Base-by-base conservation (phyloP, 441 rosid genomes). In the Euphorbia corollata region DNA sequence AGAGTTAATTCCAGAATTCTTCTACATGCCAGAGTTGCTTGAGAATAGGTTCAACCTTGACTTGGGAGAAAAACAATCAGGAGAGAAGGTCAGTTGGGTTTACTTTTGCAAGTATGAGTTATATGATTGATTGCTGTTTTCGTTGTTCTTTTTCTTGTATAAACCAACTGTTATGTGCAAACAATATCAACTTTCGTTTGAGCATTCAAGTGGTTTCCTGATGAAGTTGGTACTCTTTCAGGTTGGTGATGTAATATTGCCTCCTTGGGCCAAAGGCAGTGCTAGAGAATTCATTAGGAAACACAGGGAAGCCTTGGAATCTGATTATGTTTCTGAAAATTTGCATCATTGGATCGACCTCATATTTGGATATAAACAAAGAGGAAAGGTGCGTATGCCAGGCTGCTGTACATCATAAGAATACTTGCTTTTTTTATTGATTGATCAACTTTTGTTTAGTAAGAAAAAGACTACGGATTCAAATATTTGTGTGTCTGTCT, bases 311-410 rank as follows among this genome's bases (percentile, higher is more conserved):
- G 99, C 99, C 3, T 85, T 92, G 81, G 99, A 96, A 80, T 92
- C 92, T 24, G 95, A 91, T 76, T 91, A 82, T 79, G 96, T 91
- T 70, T 96, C 99, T 39, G 98, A 92, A 81, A 92, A 91, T 84
- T 81, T 96, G 81, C 98, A 96, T 83, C 91, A 96, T 36, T 96
- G 99, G 99, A 92, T 96, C 77, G 99, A 96, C 77, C 98, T 96
- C 71, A 96, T 96, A 64, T 96, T 96, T 85, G 99, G 99, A 61
- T 81, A 80, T 76, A 92, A 88, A 84, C 99, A 96, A 85, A 84
- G 98, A 76, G 99, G 99, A 68, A 96, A 96, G 98, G 99, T 96
- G 68, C 39, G 79, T 62, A 64, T 61, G 20, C 50, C 30, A 18
- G 60, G 4, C 22, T 8, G 20, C 41, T 59, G 2, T 24, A 53